Conservation (phyloP, 306 rosid species). For the Hippophae rhamnoides region DNA sequence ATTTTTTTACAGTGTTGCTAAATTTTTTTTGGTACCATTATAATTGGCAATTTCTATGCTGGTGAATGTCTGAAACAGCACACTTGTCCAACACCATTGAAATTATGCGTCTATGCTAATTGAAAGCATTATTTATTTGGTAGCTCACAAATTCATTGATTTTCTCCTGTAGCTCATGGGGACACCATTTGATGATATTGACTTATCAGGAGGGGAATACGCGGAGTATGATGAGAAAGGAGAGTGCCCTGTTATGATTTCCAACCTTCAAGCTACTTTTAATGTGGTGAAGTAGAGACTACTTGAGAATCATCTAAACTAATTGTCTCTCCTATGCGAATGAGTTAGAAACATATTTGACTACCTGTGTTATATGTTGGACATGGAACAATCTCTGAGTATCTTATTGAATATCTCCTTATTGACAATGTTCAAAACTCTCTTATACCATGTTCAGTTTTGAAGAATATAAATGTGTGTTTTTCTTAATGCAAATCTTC, state of each 20-base stretch:
- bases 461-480: too few relatives aligned
- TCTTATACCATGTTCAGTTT: too few relatives aligned
- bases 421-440: neutral
- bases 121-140: neutral
- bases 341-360: slow-evolving; percentile 12
- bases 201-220: slow-evolving; percentile 61
- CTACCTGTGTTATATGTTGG: slow-evolving; percentile 7
- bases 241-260: slow-evolving; percentile 76
- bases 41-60: too few relatives aligned
- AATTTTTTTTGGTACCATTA: too few relatives aligned
- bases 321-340: slow-evolving; percentile 18
- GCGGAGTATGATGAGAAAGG: slow-evolving; percentile 92
- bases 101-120: neutral
- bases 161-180: slow-evolving; percentile 44
- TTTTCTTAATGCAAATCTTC: neutral
- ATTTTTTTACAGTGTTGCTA: too few relatives aligned
- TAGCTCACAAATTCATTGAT: slow-evolving; percentile 7
- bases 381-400: slow-evolving; percentile 2
- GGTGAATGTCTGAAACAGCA: too few relatives aligned
- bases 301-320: neutral
- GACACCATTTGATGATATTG: slow-evolving; percentile 62
- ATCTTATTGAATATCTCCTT: neutral
- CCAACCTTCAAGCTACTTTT: slow-evolving; percentile 51
- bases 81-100: too few relatives aligned
- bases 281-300: slow-evolving; percentile 43